Evolutionary conservation across 2,329 filamentous ascomycete genomes (phyloP).

Genomic region (Colletotrichum spinosum): DNA sequence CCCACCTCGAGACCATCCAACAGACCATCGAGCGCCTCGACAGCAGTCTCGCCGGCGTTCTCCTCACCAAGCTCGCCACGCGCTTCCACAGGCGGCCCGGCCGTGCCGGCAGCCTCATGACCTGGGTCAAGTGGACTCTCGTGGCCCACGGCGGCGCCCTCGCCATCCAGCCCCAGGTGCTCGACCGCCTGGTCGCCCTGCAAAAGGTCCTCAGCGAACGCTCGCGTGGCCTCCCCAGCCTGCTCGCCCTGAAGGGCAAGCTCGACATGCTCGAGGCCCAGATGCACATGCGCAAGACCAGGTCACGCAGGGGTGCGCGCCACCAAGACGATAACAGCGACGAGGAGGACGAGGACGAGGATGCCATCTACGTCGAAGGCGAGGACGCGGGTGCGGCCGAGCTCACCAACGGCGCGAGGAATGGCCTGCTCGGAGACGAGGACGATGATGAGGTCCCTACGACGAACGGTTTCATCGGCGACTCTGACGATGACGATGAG

Average conservation of each 20-base stretch:
- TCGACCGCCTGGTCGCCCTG: constrained; percentile 81
- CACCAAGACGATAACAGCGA: constrained; percentile 61
- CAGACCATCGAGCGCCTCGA: constrained; percentile 92
- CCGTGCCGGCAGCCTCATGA: constrained; percentile 88
- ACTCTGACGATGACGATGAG: constrained; percentile 68
- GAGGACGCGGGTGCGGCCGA: constrained; percentile 45
- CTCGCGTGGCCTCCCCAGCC: constrained; percentile 81
- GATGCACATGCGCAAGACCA: constrained; percentile 80
- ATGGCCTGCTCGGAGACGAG: constrained; percentile 58
- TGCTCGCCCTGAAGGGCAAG: constrained; percentile 93
- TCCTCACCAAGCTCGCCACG: constrained; percentile 88
- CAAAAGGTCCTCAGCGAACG: constrained; percentile 91
- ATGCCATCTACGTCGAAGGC: constrained; percentile 64
- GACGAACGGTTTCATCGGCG: constrained; percentile 66
- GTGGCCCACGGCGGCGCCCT: constrained; percentile 92
- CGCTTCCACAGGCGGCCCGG: constrained; percentile 89
- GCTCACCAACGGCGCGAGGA: constrained; percentile 48
- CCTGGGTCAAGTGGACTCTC: constrained; percentile 96
- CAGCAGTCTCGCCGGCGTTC: constrained; percentile 80
- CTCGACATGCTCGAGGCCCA: constrained; percentile 94
- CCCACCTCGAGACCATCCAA: constrained; percentile 80
- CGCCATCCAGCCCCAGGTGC: constrained; percentile 84
- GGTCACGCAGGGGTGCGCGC: constrained; percentile 60
- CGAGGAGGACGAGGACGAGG: constrained; percentile 64
- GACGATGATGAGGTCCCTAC: constrained; percentile 69